phyloP scores from a whole-genome alignment of 1,139 yeast genomes.

The Taphrina betulina region DNA sequence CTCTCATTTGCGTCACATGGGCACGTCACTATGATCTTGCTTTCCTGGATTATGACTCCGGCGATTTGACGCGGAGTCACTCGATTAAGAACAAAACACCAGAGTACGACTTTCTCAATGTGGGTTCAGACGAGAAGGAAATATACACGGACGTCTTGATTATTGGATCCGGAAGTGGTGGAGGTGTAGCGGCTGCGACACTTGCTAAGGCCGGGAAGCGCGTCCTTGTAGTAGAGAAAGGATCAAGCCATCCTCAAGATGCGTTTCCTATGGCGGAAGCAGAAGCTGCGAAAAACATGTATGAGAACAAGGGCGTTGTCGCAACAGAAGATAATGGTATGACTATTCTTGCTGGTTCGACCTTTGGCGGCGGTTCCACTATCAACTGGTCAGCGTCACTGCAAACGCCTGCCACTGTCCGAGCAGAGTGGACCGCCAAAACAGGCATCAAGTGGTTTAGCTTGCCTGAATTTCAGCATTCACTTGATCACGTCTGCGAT shows the following conservation, averaged over 20 bases:
- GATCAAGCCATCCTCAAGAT: slow-evolving; percentile 49
- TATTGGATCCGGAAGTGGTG: slow-evolving; percentile 61
- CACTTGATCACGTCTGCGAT: slow-evolving; percentile 53
- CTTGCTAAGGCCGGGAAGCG: slow-evolving; percentile 51
- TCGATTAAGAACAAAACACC: slow-evolving; percentile 11
- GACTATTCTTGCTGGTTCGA: slow-evolving; percentile 54
- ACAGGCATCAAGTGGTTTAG: slow-evolving; percentile 55
- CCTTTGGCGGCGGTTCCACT: slow-evolving; percentile 63
- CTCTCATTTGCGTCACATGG: slow-evolving; percentile 5
- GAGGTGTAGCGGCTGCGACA: slow-evolving; percentile 59
- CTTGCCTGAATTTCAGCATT: slow-evolving; percentile 50
- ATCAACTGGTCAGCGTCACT: slow-evolving; percentile 64
- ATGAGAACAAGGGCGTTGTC: slow-evolving; percentile 50
- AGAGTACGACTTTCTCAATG: slow-evolving; percentile 20
- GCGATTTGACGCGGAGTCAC: slow-evolving; percentile 5
- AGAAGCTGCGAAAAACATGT: slow-evolving; percentile 48
- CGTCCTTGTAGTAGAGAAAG: slow-evolving; percentile 57
- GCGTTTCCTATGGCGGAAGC: slow-evolving; percentile 49
- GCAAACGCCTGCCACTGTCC: slow-evolving; percentile 55
- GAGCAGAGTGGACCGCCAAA: slow-evolving; percentile 56
- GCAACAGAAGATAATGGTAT: slow-evolving; percentile 47
- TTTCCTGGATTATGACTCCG: slow-evolving; percentile 20
- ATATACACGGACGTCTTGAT: slow-evolving; percentile 48
- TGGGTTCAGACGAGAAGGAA: slow-evolving; percentile 30
- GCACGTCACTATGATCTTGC: slow-evolving; percentile 11